phyloP scores from a whole-genome alignment of 305 asterid genomes.

The Solanum hybrid region DNA sequence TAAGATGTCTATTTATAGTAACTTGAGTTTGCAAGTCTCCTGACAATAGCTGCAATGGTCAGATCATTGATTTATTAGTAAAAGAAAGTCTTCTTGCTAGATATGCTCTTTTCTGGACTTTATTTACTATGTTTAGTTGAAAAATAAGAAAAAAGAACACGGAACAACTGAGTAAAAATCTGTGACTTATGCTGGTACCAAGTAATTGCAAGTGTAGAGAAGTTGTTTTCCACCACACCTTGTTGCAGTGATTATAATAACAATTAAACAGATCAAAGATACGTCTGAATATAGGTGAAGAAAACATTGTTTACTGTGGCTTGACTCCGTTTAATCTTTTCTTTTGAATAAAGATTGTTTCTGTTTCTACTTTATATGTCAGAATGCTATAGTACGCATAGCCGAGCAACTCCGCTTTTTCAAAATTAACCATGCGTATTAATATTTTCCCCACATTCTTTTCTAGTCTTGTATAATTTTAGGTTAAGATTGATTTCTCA shows the following conservation, averaged over 20 bases:
- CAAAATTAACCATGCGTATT: background rate
- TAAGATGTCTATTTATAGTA: background rate
- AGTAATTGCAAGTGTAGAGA: background rate
- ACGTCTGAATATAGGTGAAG: background rate
- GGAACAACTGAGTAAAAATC: too few relatives aligned
- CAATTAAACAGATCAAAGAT: background rate
- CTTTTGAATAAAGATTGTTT: background rate
- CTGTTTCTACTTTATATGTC: background rate
- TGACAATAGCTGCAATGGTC: too few relatives aligned
- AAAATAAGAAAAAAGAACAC: too few relatives aligned
- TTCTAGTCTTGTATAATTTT: background rate
- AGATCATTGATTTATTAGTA: too few relatives aligned
- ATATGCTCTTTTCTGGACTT: too few relatives aligned
- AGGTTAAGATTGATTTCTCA: background rate
- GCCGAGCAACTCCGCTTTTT: background rate
- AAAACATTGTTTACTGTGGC: background rate
- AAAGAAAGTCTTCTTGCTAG: too few relatives aligned
- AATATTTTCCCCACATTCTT: background rate
- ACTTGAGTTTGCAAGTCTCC: too few relatives aligned
- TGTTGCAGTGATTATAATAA: background rate
- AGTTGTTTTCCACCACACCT: background rate
- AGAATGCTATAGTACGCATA: background rate
- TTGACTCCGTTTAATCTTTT: background rate
- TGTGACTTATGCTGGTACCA: background rate
- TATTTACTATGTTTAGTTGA: too few relatives aligned